Conservation (phyloP, 1,284 basidiomycete genomes). For the Apiotrichum montevideense region DNA sequence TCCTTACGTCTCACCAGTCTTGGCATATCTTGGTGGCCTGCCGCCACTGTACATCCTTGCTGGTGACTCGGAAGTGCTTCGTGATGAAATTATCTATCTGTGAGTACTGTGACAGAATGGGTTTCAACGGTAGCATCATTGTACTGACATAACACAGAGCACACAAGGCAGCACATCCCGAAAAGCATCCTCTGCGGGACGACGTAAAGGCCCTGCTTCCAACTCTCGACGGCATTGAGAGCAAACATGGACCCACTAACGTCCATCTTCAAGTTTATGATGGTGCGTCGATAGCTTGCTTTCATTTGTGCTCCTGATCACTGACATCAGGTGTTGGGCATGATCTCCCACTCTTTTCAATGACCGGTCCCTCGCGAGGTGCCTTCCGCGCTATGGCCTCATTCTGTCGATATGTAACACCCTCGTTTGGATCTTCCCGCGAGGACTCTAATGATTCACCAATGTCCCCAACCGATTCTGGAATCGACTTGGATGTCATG, state of each 20-base stretch:
- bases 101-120: conserved; percentile 47
- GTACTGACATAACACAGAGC: conserved; percentile 54
- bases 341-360: conserved; percentile 68
- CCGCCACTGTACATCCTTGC: conserved; percentile 81
- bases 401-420: conserved; percentile 48
- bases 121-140: no score
- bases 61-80: conserved; percentile 83
- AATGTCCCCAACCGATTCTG: not conserved
- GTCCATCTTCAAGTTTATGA: conserved; percentile 77
- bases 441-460: not conserved
- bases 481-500: not conserved
- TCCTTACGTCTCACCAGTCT: conserved; percentile 75
- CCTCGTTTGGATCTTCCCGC: conserved; percentile 2
- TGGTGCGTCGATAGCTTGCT: conserved; percentile 25
- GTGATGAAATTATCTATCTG: conserved; percentile 88
- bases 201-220: conserved; percentile 61
- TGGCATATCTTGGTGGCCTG: conserved; percentile 83
- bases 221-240: conserved; percentile 59
- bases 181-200: conserved; percentile 61
- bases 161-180: conserved; percentile 84
- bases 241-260: conserved; percentile 61
- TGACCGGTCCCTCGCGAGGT: conserved; percentile 59
- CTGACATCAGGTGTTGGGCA: conserved; percentile 48
- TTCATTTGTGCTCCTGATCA: not conserved
- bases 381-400: conserved; percentile 43